Conservation (phyloP, 2,329 filamentous ascomycete species). For the Xylaria sp. region DNA sequence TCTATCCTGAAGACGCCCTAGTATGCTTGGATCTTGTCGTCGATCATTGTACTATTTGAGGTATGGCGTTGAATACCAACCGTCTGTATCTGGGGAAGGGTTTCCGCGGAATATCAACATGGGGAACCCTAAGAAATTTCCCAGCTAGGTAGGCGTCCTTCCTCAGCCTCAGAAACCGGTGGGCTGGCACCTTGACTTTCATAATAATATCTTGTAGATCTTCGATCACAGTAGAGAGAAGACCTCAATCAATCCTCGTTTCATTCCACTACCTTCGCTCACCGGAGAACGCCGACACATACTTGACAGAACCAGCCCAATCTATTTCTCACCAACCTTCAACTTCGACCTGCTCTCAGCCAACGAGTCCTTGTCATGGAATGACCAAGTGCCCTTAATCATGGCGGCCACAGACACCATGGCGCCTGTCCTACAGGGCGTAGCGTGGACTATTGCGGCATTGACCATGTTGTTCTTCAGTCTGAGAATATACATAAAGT, state of each 20-base stretch:
- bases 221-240: background rate
- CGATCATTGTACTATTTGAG: slow-evolving; percentile 3
- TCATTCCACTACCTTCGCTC: background rate
- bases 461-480: slow-evolving; percentile 4
- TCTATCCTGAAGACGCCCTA: background rate
- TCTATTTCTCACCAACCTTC: background rate
- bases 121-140: slow-evolving; percentile 10
- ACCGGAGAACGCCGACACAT: background rate
- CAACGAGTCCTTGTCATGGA: background rate
- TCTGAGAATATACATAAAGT: slow-evolving; percentile 25
- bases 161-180: background rate
- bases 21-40: background rate
- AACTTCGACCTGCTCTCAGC: background rate
- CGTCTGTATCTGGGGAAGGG: slow-evolving; percentile 4
- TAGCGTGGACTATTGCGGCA: slow-evolving; percentile 16
- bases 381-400: background rate
- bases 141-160: background rate
- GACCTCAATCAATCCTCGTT: background rate
- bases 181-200: background rate
- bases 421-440: slow-evolving; percentile 12
- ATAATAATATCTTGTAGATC: background rate
- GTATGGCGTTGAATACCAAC: background rate
- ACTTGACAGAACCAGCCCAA: background rate
- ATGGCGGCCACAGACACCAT: slow-evolving; percentile 19
- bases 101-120: slow-evolving; percentile 13